These are phyloP conservation scores for Gossypium schwendimanii DNA, from an alignment of 441 rosid genomes.

Conservation along the genomic window DNA sequence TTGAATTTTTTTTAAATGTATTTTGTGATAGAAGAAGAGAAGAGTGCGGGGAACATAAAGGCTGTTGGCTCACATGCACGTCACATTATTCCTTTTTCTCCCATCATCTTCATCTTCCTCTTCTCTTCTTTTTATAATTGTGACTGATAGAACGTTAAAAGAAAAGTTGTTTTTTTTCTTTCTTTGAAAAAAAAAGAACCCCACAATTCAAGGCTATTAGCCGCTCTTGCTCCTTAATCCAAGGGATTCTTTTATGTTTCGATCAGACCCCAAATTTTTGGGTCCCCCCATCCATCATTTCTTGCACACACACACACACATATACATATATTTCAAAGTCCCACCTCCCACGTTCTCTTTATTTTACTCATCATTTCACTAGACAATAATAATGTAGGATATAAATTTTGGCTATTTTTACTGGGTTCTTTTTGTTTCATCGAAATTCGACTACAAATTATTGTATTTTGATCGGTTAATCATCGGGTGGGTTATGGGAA, in stretches of 20 bases:
- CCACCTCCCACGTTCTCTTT: constrained; percentile 23
- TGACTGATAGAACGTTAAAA: constrained; percentile 38
- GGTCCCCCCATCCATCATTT: constrained; percentile 66
- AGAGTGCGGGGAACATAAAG: constrained; percentile 56
- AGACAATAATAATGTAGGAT: constrained; percentile 24
- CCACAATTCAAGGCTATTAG: constrained; percentile 34
- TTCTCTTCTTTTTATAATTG: constrained; percentile 51
- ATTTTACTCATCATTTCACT: constrained; percentile 16
- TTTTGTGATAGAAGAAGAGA: constrained; percentile 22
- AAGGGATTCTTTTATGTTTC: constrained; percentile 58
- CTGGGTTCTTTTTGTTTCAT: constrained; percentile 11
- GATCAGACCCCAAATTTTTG: constrained; percentile 30
- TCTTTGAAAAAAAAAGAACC: constrained; percentile 19
- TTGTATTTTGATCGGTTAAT: constrained; percentile 23
- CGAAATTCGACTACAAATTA: constrained; percentile 31
- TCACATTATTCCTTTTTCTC: constrained; percentile 30
- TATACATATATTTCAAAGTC: constrained; percentile 23
- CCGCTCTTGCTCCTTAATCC: constrained; percentile 53
- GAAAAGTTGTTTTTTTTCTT: constrained; percentile 7
- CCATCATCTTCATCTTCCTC: constrained; percentile 3
- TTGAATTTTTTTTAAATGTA: neutral
- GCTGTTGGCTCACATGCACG: constrained; percentile 83
- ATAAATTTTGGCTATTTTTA: neutral
- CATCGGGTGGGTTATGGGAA: constrained; percentile 31
- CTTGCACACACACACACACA: constrained; percentile 28